Conservation (phyloP, 2,329 filamentous ascomycete genomes). For the Alternaria angustiovoidea region DNA sequence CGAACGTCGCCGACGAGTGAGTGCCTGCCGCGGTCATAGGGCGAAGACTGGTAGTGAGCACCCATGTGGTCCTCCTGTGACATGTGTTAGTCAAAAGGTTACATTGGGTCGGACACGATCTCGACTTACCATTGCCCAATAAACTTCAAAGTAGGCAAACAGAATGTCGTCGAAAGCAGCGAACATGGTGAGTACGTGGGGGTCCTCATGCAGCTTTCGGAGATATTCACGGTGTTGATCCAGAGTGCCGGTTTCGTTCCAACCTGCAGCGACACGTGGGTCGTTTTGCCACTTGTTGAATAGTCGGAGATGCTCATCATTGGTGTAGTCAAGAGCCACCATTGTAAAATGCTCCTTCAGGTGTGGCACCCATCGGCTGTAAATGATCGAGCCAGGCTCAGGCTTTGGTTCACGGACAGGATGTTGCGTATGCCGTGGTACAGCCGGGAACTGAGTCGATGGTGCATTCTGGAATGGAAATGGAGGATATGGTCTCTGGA, state of each 20-base stretch:
- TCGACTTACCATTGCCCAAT: constrained; percentile 71
- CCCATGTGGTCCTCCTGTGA: constrained; percentile 66
- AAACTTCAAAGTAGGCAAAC: constrained; percentile 83
- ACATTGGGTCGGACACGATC: not conserved
- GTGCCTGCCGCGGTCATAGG: constrained; percentile 68
- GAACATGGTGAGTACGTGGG: constrained; percentile 74
- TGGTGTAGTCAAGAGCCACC: constrained; percentile 72
- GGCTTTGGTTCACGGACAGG: constrained; percentile 77
- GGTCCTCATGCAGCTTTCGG: constrained; percentile 71
- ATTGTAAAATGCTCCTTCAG: constrained; percentile 80
- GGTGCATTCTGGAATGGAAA: constrained; percentile 56
- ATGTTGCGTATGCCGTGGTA: constrained; percentile 69
- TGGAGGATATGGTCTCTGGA: constrained; percentile 52
- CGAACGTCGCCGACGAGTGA: constrained; percentile 65
- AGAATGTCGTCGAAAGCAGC: constrained; percentile 74
- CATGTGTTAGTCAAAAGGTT: constrained; percentile 25
- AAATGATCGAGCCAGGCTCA: constrained; percentile 72
- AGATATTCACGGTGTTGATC: constrained; percentile 79
- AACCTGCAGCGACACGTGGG: constrained; percentile 78
- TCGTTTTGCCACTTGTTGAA: constrained; percentile 88
- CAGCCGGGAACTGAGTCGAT: constrained; percentile 57
- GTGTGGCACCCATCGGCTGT: constrained; percentile 81
- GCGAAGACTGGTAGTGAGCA: constrained; percentile 63
- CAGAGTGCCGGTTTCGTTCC: constrained; percentile 80
- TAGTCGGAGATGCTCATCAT: constrained; percentile 70